Percentiles rank a stretch among this genome's conserved stretches.
Evolutionary conservation across 805 yeast genomes (phyloP).

Genomic region (Candida insectalens): DNA sequence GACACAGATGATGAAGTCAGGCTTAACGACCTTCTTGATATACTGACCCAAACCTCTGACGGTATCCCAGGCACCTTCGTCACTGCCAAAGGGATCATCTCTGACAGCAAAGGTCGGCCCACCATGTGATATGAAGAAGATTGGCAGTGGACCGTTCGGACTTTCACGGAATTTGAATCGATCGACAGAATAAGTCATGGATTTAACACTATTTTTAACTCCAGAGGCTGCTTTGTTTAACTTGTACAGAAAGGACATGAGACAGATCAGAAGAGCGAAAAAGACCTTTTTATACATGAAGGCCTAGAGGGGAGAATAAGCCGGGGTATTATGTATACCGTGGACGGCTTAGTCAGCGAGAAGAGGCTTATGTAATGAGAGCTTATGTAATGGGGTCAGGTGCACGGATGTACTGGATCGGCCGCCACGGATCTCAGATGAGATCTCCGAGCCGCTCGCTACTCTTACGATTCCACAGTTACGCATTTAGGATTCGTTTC

Average conservation of each 20-base stretch:
- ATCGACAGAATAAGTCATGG: conserved; percentile 2
- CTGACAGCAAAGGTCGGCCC: conserved; percentile 71
- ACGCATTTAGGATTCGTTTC: too few species aligned
- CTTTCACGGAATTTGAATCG: conserved; percentile 11
- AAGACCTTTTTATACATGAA: neutral
- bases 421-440: neutral
- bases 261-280: neutral
- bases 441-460: neutral
- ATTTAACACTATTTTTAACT: neutral
- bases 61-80: conserved; percentile 48
- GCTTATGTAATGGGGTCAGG: too few species aligned
- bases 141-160: conserved; percentile 31
- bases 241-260: conserved; percentile 3
- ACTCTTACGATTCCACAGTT: neutral
- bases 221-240: neutral
- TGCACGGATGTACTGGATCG: too few species aligned
- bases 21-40: conserved; percentile 41
- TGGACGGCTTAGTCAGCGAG: neutral
- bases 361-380: neutral
- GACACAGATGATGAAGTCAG: conserved; percentile 55
- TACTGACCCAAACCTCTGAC: conserved; percentile 40
- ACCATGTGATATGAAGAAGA: conserved; percentile 71
- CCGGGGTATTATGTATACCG: neutral
- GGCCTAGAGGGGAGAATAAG: neutral
- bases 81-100: conserved; percentile 38